Evolutionary conservation across 345 rosid species (phyloP), one percentile per base, ranked within the genome.

Genomic region (Combretum micranthum): DNA sequence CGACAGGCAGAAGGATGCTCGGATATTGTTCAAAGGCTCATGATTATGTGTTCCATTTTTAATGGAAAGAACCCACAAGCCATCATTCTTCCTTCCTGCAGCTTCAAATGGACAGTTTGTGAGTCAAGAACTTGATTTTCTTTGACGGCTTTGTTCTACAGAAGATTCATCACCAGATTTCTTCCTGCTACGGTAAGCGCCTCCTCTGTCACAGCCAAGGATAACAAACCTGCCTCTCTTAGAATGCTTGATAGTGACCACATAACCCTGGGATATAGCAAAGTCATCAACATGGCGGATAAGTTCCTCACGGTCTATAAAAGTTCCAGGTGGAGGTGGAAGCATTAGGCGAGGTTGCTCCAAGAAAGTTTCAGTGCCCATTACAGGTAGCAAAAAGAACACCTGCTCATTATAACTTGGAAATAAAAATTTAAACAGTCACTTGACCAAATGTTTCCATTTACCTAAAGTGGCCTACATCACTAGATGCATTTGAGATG

Each of bases 31-130:
- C 44, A 83, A 55, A n/a, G 90, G 82, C 42, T 83, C 90, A 64
- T 83, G 90, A 62, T 83, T 80, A 64, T 83, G 90, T 12, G 70
- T 50, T 49, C 86, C 90, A 60, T 78, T 80, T 71, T 75, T 83
- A 6, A 83, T 67, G 4, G 74, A 56, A 65, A 83, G 86, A 25
- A 78, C 60, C 90, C 90, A 83, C 73, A 78, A 71, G 8, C 84
- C 90, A 69, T 76, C 84, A 55, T 80, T 82, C 67, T 76, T 83
- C 75, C 74, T 83, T 57, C 90, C 86, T 44, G 81, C 63, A 39
- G 69, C 75, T 72, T 80, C 86, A 69, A 83, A 83, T n/a, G 90
- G 86, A 50, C 90, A 83, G 53, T 83, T 81, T 3, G 86, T 81
- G 37, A 83, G 90, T 53, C 86, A 77, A 48, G 90, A 78, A 54